Evolutionary conservation across 2,329 filamentous ascomycete genomes (phyloP), one percentile per base, ranked within the genome.

Genomic region (Chaetomiaceae sp.): DNA sequence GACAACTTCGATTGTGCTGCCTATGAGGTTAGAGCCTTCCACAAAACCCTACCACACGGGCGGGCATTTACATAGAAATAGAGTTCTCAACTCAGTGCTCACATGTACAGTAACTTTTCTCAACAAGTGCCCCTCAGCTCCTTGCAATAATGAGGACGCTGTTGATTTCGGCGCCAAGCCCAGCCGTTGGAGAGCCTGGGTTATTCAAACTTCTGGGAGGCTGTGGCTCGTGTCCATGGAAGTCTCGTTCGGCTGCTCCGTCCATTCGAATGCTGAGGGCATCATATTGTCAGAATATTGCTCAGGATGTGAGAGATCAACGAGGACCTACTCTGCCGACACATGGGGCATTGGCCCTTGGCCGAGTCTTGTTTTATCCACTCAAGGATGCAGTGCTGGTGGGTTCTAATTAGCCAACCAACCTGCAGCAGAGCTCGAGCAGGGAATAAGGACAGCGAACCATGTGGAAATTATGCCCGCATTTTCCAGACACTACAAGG

Each of bases 401-500:
- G 25, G 11, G 11, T 13, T 3, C 20, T 5, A n/a, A 13, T 45
- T n/a, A 34, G 43, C 30, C 14, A 9, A 10, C 42, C 7, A 46
- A 20, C 11, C n/a, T 13, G 33, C 16, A 21, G 32, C 54, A 65
- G 1, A 1, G 5, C 7, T n/a, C n/a, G n/a, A 10, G 8, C 8
- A 18, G 10, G 7, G 18, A 11, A 11, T 9, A 6, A 10, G 23
- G 10, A 21, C 5, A 4, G 42, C 56, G 41, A 71, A 95, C 90
- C 89, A 96, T 95, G 71, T 99, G 94, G 67, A 99, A 99, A 58
- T 90, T 96, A 70, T 99, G 94, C 5, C 90, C 92, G 72, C 94
- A 99, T 75, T 92, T 95, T 38, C 94, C 94, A 56, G 94, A 91
- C 61, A 96, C 92, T 96, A 16, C 50, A 18, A 43, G 16, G 8